Base-by-base conservation (phyloP, 768 basidiomycete genomes). In the Rossbeevera mucosa region DNA sequence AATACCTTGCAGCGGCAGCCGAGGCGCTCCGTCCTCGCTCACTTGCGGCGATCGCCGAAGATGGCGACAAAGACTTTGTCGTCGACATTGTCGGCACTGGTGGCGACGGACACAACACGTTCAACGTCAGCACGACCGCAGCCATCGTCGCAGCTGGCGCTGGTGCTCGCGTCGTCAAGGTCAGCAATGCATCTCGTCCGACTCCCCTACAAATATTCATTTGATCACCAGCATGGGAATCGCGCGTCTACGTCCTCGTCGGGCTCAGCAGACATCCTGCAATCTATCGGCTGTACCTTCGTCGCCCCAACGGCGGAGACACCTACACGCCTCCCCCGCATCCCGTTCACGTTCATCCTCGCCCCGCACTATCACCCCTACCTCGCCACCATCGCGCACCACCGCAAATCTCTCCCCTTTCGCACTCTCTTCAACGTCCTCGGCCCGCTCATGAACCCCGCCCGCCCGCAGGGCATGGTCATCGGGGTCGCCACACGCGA, bases 351-450 rank as follows among this genome's bases (percentile, higher is more conserved):
- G 2, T 97, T 95, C 79, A 86, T 99, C 66, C 84, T 95, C 55
- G 96, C 92, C 0, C 87, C 93, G 0, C 87, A 94, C 65, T 97
- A 93, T 70, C 94, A 98, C 70, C 94, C 94, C 1, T 70, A 87
- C 0, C 78, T 97, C 44, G 90, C 88, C 5, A 72, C 79, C 51
- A 77, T 98, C 58, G 88, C 87, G 0, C 93, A 95, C 0, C 81
- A 87, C 64, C 86, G 95, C 50, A 88, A 87, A 61, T 73, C 83
- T 0, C 81, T 98, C 48, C 92, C 93, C 43, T 97, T 95, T 75
- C 86, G 94, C 43, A 97, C 95, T 8, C 85, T 99, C 74, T 97
- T 96, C 80, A 98, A 99, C 71, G 74, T 94, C 53, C 77, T 97
- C 28, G 94, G 96, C 0, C 96, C 95, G 0, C 79, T 98, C 33